These are phyloP conservation scores for Candida wancherniae DNA, from an alignment of 805 yeast genomes.

Conservation along the genomic window DNA sequence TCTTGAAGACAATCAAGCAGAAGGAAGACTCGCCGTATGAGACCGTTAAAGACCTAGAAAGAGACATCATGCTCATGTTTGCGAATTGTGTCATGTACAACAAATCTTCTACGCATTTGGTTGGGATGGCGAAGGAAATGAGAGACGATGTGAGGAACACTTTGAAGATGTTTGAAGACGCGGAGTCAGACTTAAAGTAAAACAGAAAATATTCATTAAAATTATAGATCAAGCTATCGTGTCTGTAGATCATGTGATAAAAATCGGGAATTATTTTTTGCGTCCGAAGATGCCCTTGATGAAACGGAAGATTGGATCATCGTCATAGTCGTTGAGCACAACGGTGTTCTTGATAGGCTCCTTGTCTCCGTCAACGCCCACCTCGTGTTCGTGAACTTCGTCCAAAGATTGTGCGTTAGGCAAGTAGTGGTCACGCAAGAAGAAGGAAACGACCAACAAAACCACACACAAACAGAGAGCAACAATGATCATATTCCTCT, in stretches of 20 bases:
- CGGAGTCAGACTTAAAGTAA: too few species aligned
- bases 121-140: conserved; percentile 63
- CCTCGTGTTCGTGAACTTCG: conserved; percentile 13
- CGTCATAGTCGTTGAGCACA: conserved; percentile 16
- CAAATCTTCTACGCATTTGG: conserved; percentile 57
- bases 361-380: conserved; percentile 14
- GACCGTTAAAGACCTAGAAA: conserved; percentile 55
- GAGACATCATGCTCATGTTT: conserved; percentile 71
- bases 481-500: conserved; percentile 51
- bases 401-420: conserved; percentile 30
- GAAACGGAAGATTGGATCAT: conserved; percentile 16
- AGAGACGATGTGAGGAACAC: conserved; percentile 57
- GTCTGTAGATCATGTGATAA: too few species aligned
- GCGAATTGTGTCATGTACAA: conserved; percentile 84
- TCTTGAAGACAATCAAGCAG: conserved; percentile 50
- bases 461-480: conserved; percentile 54
- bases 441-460: conserved; percentile 42
- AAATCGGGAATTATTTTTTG: conserved; percentile 1
- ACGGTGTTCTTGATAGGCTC: conserved; percentile 11
- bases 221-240: too few species aligned
- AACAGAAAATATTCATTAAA: too few species aligned
- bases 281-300: conserved; percentile 11
- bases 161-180: conserved; percentile 56
- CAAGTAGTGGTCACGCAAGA: conserved; percentile 51
- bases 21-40: conserved; percentile 41